Conservation (phyloP, 1,139 yeast genomes). For the Debaryomyces sp. region DNA sequence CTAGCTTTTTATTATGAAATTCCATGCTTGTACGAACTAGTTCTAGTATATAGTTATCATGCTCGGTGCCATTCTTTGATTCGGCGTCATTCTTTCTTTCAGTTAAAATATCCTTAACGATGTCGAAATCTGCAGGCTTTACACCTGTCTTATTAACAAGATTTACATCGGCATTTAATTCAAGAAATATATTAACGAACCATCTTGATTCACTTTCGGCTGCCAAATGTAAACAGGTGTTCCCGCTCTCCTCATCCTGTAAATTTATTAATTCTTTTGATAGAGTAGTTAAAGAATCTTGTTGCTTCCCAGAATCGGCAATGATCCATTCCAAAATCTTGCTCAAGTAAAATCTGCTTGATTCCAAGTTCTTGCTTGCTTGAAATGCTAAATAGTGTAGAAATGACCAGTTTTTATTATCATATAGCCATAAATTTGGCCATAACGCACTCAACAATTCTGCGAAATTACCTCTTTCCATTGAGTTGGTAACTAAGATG, state of each 20-base stretch:
- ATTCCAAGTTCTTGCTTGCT: slow-evolving; percentile 33
- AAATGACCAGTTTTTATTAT: slow-evolving; percentile 35
- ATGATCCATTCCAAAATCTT: slow-evolving; percentile 83
- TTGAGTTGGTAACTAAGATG: slow-evolving; percentile 46
- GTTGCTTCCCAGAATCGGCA: slow-evolving; percentile 23
- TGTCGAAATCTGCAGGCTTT: slow-evolving; percentile 84
- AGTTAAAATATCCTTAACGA: slow-evolving; percentile 37
- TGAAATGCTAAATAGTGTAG: slow-evolving; percentile 40
- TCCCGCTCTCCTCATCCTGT: slow-evolving; percentile 77
- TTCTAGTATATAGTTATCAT: slow-evolving; percentile 34
- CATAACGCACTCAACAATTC: slow-evolving; percentile 34
- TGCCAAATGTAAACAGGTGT: slow-evolving; percentile 86
- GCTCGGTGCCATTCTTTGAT: slow-evolving; percentile 14
- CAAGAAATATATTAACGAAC: slow-evolving; percentile 77
- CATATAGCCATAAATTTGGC: slow-evolving; percentile 42
- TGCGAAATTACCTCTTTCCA: slow-evolving; percentile 47
- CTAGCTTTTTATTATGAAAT: slow-evolving; percentile 33
- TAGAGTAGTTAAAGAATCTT: slow-evolving; percentile 60
- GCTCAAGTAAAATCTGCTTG: slow-evolving; percentile 68
- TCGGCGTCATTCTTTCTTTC: slow-evolving; percentile 19
- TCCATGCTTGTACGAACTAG: slow-evolving; percentile 39
- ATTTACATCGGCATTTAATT: slow-evolving; percentile 82
- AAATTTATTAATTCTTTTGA: slow-evolving; percentile 69
- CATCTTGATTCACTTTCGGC: slow-evolving; percentile 85
- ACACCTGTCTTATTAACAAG: slow-evolving; percentile 83